phyloP scores from a whole-genome alignment of 768 basidiomycete species.

The Porphyrellus cyaneotinctus region DNA sequence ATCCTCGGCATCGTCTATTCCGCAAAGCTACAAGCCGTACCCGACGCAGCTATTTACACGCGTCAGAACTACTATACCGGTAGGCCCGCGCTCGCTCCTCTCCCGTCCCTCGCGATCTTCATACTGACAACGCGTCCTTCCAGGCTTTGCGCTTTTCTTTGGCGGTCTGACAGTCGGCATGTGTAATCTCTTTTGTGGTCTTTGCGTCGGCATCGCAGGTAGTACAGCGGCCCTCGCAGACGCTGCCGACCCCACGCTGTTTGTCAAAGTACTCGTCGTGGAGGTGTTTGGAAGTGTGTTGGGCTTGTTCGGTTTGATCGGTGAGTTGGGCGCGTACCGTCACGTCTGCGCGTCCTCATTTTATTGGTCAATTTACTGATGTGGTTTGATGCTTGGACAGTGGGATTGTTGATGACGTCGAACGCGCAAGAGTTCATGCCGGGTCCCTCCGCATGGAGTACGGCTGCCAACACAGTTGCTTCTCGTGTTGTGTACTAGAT shows the following conservation, averaged over 20 bases:
- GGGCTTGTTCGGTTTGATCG: constrained; percentile 90
- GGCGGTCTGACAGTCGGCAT: constrained; percentile 91
- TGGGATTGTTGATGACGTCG: constrained; percentile 77
- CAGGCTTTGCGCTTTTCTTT: constrained; percentile 94
- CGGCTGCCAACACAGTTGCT: constrained; percentile 27
- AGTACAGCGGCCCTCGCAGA: constrained; percentile 94
- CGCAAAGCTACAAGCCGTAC: constrained; percentile 62
- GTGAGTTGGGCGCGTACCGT: constrained; percentile 42
- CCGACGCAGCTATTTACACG: constrained; percentile 72
- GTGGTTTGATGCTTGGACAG: constrained; percentile 33
- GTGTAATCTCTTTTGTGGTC: constrained; percentile 92
- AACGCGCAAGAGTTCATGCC: constrained; percentile 56
- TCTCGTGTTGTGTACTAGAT: constrained; percentile 34
- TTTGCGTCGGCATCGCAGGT: constrained; percentile 92
- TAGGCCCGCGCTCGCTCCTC: constrained; percentile 19
- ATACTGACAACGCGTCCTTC: neutral
- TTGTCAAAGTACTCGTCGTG: constrained; percentile 95
- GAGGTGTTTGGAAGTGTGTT: constrained; percentile 92
- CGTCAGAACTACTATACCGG: constrained; percentile 91
- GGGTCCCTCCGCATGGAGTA: constrained; percentile 29
- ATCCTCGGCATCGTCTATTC: constrained; percentile 98
- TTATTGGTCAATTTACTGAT: neutral
- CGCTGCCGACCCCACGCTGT: constrained; percentile 89
- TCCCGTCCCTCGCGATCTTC: neutral
- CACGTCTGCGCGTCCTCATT: neutral